These are phyloP conservation scores for Fusarium proliferatum DNA, from an alignment of 2,329 filamentous ascomycete genomes.

Conservation along the genomic window DNA sequence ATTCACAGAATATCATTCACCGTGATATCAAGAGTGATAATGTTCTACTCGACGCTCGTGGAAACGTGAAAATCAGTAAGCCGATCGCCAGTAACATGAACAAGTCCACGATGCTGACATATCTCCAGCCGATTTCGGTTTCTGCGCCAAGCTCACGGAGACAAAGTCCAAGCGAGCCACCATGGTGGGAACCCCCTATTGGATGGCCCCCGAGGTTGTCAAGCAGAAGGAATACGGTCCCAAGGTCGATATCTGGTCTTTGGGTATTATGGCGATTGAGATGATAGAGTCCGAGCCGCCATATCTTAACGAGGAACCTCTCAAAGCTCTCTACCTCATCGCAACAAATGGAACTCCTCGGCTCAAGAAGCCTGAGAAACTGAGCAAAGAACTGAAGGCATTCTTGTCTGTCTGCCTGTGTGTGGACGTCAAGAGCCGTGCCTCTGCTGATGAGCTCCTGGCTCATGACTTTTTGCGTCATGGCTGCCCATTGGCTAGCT, in stretches of 20 bases:
- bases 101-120: conserved; percentile 26
- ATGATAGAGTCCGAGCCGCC: conserved; percentile 99
- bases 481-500: conserved; percentile 83
- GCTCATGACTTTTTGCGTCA: conserved; percentile 94
- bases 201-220: conserved; percentile 99
- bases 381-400: conserved; percentile 96
- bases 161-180: conserved; percentile 97
- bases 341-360: conserved; percentile 97
- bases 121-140: conserved; percentile 91
- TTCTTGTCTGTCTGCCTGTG: conserved; percentile 97
- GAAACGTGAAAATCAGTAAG: conserved; percentile 97
- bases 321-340: conserved; percentile 97
- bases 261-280: conserved; percentile 99
- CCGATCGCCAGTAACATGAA: conserved; percentile 39
- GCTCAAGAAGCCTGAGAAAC: conserved; percentile 97
- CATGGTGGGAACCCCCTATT: conserved; percentile 99
- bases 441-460: conserved; percentile 89
- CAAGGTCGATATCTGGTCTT: conserved; percentile 98
- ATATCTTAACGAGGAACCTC: conserved; percentile 96
- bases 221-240: conserved; percentile 99
- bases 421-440: conserved; percentile 94
- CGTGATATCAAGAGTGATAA: conserved; percentile 99
- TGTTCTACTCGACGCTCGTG: conserved; percentile 90
- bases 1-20: conserved; percentile 97
- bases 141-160: conserved; percentile 98